Percentiles rank a stretch among this genome's conserved stretches.
Evolutionary conservation across 2,329 filamentous ascomycete species (phyloP).

Genomic region (Magnaporthales sp.): DNA sequence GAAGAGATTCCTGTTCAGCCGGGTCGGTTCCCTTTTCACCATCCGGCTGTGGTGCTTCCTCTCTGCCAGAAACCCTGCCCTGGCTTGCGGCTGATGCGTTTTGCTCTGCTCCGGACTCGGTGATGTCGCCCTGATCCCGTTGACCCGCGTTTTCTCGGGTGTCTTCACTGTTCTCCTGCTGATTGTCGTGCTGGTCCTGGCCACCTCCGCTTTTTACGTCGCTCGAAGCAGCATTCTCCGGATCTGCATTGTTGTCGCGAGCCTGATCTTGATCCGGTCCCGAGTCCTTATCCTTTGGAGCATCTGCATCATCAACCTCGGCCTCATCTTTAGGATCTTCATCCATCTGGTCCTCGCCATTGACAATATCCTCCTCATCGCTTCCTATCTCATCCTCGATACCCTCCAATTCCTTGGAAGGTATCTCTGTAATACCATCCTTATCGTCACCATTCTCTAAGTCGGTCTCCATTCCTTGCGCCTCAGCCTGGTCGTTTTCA

Average conservation of each 20-base stretch:
- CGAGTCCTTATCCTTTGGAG: slow-evolving; percentile 31
- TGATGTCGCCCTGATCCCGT: slow-evolving; percentile 57
- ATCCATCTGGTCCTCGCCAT: slow-evolving; percentile 31
- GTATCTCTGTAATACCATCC: slow-evolving; percentile 10
- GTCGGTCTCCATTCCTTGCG: slow-evolving; percentile 21
- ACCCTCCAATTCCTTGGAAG: slow-evolving; percentile 40
- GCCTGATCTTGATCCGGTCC: slow-evolving; percentile 27
- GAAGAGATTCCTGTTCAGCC: slow-evolving; percentile 43
- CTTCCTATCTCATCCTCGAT: slow-evolving; percentile 35
- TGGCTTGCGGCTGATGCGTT: slow-evolving; percentile 51
- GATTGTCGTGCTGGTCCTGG: slow-evolving; percentile 38
- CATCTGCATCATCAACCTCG: slow-evolving; percentile 26
- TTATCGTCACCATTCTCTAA: slow-evolving; percentile 33
- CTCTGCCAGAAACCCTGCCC: slow-evolving; percentile 40
- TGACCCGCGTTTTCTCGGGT: slow-evolving; percentile 52
- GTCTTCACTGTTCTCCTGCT: slow-evolving; percentile 36
- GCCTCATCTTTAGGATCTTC: slow-evolving; percentile 24
- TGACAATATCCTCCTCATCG: slow-evolving; percentile 19
- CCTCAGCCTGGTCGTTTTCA: slow-evolving; percentile 17
- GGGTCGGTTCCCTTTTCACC: slow-evolving; percentile 28
- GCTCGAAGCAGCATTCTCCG: slow-evolving; percentile 55
- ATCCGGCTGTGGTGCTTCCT: slow-evolving; percentile 29
- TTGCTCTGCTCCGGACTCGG: slow-evolving; percentile 52
- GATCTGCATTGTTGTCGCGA: slow-evolving; percentile 21
- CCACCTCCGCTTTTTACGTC: slow-evolving; percentile 57